Conservation (phyloP, 306 rosid genomes). For the Trichosanthes truncata region DNA sequence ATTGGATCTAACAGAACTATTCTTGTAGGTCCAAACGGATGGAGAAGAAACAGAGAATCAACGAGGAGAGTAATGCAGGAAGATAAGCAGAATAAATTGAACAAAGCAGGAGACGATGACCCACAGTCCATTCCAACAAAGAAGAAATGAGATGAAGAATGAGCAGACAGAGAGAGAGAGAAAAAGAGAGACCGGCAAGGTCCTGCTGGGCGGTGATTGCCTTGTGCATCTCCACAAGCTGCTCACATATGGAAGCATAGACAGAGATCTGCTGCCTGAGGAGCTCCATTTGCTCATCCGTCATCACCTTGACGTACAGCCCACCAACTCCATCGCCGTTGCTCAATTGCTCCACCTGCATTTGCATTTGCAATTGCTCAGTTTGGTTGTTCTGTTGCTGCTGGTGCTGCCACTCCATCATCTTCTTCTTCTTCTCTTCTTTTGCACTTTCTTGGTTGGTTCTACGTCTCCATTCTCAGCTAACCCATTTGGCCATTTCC, state of each 20-base stretch:
- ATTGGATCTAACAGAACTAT: neutral
- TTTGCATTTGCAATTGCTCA: conserved; percentile 4
- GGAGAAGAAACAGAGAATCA: neutral
- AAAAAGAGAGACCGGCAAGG: conserved; percentile 43
- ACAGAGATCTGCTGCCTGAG: conserved; percentile 56
- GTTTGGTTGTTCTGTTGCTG: conserved; percentile 10
- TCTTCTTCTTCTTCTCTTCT: neutral
- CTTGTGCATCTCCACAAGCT: conserved; percentile 62
- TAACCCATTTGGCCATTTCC: conserved; percentile 4
- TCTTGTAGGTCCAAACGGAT: neutral
- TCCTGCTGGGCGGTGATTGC: conserved; percentile 49
- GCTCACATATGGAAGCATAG: conserved; percentile 55
- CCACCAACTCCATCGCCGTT: conserved; percentile 15
- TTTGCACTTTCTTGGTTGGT: neutral
- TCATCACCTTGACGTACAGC: conserved; percentile 52
- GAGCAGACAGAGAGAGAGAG: neutral
- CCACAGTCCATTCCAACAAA: neutral
- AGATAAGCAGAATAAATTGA: neutral
- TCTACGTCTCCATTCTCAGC: conserved; percentile 2
- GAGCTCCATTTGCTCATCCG: conserved; percentile 63
- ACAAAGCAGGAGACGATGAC: neutral
- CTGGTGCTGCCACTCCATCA: conserved; percentile 17
- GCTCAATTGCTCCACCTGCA: conserved; percentile 8
- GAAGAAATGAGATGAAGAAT: neutral
- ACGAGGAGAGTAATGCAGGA: neutral